Base-by-base conservation (phyloP, 768 basidiomycete genomes). In the Lactifluus volemus region DNA sequence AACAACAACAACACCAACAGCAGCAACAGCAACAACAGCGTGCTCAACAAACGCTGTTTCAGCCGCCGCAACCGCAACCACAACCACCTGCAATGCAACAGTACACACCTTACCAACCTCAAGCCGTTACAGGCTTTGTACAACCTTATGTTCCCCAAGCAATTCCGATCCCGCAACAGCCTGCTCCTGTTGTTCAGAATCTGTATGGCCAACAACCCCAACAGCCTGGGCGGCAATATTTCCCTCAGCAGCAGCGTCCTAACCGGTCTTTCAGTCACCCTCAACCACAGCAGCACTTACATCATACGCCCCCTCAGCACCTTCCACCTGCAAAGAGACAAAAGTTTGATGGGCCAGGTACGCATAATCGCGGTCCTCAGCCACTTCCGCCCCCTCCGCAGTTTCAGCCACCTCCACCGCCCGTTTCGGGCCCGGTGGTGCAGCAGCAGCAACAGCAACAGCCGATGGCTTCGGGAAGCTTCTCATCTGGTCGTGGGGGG, bases 271-370 rank as follows among this genome's bases (percentile, higher is more conserved):
- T 61, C 44, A 34, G 68, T 53, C 66, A 68, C 58, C 66, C 63
- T 14, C 64, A 64, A 41, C 70, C 70, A 32, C 69, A 65, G 51
- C 81, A 80, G 53, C 74, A 71, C 57, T 55, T 76, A 25, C 79
- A 85, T 65, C 88, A 90, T 64, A 75, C 82, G 0, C 82, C 86
- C 10, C 85, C 86, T 39, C 88, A 89, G 67, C 87, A 91, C 68
- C 77, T 86, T n/a, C 94, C 94, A 9, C 93, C 94, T 3, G 92
- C 92, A 1, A 97, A 97, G 72, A 79, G 94, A 55, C 92, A 86
- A 67, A 82, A 92, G 47, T 94, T 94, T 69, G 94, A 96, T 45
- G 60, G 58, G 25, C 52, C 65, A n/a, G 56, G 63, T 30, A 6
- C 58, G 47, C 63, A 58, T 39, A 52, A 57, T 70, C 86, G 85